Percentiles rank a stretch among this genome's conserved stretches.
Conservation (phyloP, 495 filamentous ascomycete genomes). For the Lepraria neglecta region DNA sequence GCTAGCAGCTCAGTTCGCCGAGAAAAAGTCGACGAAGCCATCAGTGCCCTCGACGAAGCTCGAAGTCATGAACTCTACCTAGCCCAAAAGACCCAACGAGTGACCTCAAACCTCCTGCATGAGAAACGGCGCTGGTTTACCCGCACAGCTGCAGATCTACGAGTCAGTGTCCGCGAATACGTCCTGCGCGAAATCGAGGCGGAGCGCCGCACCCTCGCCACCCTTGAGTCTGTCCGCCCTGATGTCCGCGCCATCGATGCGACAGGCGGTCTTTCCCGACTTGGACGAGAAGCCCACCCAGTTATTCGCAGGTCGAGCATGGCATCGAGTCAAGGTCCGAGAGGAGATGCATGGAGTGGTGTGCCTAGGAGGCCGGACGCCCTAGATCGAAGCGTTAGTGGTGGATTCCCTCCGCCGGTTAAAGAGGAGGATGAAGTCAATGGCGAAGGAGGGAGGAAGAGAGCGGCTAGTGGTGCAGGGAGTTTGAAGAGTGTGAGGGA, state of each 20-base stretch:
- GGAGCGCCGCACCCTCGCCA: conserved; percentile 85
- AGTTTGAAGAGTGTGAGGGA: conserved; percentile 50
- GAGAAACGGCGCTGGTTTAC: conserved; percentile 91
- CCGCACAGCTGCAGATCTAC: conserved; percentile 73
- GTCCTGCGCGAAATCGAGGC: conserved; percentile 92
- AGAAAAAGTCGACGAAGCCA: conserved; percentile 96
- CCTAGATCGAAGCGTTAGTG: conserved; percentile 69
- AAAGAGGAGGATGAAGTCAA: conserved; percentile 38
- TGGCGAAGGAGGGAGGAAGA: conserved; percentile 46
- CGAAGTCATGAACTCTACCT: conserved; percentile 70
- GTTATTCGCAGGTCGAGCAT: conserved; percentile 66
- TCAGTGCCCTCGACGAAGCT: conserved; percentile 81
- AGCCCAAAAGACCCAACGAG: conserved; percentile 71
- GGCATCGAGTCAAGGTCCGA: conserved; percentile 82
- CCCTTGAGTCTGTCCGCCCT: conserved; percentile 82
- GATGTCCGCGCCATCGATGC: conserved; percentile 91
- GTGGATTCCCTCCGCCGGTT: conserved; percentile 49
- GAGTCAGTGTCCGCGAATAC: conserved; percentile 79
- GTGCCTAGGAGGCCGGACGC: conserved; percentile 75
- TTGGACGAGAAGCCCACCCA: conserved; percentile 85
- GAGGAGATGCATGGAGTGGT: conserved; percentile 95
- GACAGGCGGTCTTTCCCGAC: conserved; percentile 76
- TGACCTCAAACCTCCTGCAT: conserved; percentile 79
- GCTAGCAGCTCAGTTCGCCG: conserved; percentile 71
- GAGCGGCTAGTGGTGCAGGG: conserved; percentile 53